phyloP scores from a whole-genome alignment of 2,329 filamentous ascomycete genomes.

The Aspergillus quadrilineatus region DNA sequence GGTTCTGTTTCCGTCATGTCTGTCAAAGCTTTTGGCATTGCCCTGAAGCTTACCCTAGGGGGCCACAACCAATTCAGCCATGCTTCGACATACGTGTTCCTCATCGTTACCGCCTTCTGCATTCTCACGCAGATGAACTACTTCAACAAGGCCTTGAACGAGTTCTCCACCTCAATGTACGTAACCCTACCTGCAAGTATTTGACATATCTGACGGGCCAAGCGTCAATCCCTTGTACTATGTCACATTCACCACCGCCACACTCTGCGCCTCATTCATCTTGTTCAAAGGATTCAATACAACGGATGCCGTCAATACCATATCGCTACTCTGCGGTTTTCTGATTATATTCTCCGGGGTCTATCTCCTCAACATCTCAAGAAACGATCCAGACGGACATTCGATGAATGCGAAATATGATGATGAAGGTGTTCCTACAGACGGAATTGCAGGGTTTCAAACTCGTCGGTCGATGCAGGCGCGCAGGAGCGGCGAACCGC shows the following conservation, averaged over 20 bases:
- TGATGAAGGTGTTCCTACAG: constrained; percentile 76
- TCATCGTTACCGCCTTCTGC: constrained; percentile 88
- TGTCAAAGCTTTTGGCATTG: constrained; percentile 97
- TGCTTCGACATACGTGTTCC: constrained; percentile 95
- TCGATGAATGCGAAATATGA: constrained; percentile 58
- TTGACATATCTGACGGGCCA: constrained; percentile 10
- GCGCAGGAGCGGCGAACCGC: constrained; percentile 64
- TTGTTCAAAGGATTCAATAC: constrained; percentile 97
- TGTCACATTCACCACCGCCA: constrained; percentile 94
- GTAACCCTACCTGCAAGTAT: constrained; percentile 35
- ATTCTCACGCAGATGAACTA: constrained; percentile 99
- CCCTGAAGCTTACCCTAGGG: constrained; percentile 87
- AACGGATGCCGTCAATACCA: constrained; percentile 82
- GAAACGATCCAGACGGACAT: constrained; percentile 80
- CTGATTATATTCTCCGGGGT: constrained; percentile 93
- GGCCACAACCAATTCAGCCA: constrained; percentile 95
- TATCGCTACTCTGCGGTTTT: constrained; percentile 90
- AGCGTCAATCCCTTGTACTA: constrained; percentile 97
- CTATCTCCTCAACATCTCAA: constrained; percentile 93
- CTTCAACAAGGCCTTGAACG: constrained; percentile 96
- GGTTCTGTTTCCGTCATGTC: constrained; percentile 99
- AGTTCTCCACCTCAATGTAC: constrained; percentile 96
- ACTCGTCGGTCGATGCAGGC: constrained; percentile 93
- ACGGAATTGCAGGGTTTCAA: constrained; percentile 83
- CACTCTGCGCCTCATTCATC: constrained; percentile 90